These are phyloP conservation scores for Plenodomus lindquistii DNA, from an alignment of 2,329 filamentous ascomycete species.

Conservation along the genomic window DNA sequence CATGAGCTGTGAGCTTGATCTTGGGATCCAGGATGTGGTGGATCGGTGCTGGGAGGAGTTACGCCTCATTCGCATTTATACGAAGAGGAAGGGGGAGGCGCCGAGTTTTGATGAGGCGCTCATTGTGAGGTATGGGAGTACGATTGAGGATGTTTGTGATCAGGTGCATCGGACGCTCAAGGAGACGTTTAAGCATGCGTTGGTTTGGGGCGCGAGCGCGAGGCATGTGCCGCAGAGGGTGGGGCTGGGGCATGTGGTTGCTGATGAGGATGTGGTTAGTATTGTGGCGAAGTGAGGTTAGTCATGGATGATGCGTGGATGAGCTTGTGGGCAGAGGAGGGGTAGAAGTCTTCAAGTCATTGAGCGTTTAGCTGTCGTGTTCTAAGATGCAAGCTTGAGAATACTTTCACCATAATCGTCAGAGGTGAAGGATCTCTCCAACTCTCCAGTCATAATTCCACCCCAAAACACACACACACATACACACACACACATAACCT, in stretches of 20 bases:
- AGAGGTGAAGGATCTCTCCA: too few relatives aligned
- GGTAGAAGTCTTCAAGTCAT: too few relatives aligned
- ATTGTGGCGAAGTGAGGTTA: constrained; percentile 54
- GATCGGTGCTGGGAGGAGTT: constrained; percentile 95
- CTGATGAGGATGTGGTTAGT: constrained; percentile 70
- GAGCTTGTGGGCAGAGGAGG: background rate
- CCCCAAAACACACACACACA: too few relatives aligned
- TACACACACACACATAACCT: too few relatives aligned
- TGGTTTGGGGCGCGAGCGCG: constrained; percentile 97
- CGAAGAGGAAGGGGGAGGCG: constrained; percentile 85
- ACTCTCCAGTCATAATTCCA: too few relatives aligned
- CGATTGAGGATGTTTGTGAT: constrained; percentile 96
- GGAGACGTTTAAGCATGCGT: constrained; percentile 97
- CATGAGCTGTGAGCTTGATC: constrained; percentile 95
- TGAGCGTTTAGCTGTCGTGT: too few relatives aligned
- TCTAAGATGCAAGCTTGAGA: too few relatives aligned
- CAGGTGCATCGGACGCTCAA: constrained; percentile 91
- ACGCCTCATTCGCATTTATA: constrained; percentile 83
- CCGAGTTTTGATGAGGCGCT: constrained; percentile 89
- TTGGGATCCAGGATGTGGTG: constrained; percentile 91
- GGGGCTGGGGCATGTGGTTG: constrained; percentile 78
- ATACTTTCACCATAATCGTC: too few relatives aligned
- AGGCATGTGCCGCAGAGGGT: constrained; percentile 93
- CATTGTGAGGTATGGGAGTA: constrained; percentile 86
- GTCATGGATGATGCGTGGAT: background rate